phyloP scores from a whole-genome alignment of 805 yeast species.

The Candida endomychidarum region DNA sequence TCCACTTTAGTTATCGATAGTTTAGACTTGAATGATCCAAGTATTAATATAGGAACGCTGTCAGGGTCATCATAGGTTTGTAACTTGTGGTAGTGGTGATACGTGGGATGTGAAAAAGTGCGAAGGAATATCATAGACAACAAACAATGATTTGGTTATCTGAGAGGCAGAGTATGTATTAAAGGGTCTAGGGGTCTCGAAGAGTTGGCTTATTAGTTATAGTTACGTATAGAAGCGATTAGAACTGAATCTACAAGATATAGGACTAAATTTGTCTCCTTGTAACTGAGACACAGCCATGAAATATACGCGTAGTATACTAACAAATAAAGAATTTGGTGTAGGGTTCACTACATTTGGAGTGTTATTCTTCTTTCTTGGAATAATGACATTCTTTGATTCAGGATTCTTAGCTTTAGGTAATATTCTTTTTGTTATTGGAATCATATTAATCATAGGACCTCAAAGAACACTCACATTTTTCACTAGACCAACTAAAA shows the following conservation, averaged over 20 bases:
- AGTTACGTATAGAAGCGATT: no score
- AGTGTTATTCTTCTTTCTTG: conserved; percentile 72
- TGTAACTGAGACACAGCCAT: no score
- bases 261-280: no score
- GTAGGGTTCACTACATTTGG: conserved; percentile 92
- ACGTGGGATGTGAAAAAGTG: conserved; percentile 3
- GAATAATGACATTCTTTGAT: conserved; percentile 84
- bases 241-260: no score
- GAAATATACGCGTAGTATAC: no score
- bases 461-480: conserved; percentile 77
- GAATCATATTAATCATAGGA: conserved; percentile 83
- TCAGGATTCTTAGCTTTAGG: conserved; percentile 88
- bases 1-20: not conserved
- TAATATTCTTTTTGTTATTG: conserved; percentile 75
- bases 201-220: no score
- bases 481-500: conserved; percentile 82
- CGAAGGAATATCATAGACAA: not conserved
- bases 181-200: no score
- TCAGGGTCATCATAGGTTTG: no score
- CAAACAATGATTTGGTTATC: conserved; percentile 63
- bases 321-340: conserved; percentile 65
- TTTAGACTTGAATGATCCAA: conserved; percentile 8
- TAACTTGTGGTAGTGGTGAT: no score
- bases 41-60: conserved; percentile 15
- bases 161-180: conserved; percentile 67